Evolutionary conservation across 441 rosid species (phyloP).

Genomic region (Erodium texanum): DNA sequence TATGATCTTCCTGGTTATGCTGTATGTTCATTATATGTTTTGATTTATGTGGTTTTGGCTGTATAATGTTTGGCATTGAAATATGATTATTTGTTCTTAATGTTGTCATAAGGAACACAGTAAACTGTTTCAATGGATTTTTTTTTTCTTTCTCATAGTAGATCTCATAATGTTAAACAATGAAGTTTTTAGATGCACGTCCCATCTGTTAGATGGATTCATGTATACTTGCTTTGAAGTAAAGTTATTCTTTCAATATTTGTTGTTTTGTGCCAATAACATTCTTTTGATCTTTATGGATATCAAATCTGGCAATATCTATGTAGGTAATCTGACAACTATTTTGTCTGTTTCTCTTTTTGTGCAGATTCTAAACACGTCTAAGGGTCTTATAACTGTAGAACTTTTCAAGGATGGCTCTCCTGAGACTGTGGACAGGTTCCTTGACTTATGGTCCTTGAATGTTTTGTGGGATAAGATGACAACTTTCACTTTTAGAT

Average conservation of each 20-base stretch:
- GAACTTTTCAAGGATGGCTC: conserved; percentile 65
- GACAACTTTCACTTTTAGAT: neutral
- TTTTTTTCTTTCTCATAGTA: neutral
- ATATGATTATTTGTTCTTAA: neutral
- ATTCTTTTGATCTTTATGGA: neutral
- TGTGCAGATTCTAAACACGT: conserved; percentile 57
- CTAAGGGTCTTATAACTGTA: conserved; percentile 53
- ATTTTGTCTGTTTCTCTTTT: conserved; percentile 12
- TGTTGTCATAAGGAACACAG: neutral
- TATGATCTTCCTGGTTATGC: conserved; percentile 82
- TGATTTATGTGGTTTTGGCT: neutral
- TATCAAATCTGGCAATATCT: neutral
- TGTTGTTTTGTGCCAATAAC: neutral
- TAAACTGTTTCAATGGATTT: neutral
- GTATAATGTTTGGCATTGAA: neutral
- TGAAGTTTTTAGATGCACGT: neutral
- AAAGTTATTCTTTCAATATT: neutral
- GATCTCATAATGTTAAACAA: neutral
- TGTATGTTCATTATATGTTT: conserved; percentile 37
- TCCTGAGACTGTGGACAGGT: conserved; percentile 66
- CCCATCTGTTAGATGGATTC: neutral
- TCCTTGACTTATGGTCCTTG: conserved; percentile 43
- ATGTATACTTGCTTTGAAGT: neutral
- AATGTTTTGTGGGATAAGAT: neutral
- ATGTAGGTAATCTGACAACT: neutral